These are phyloP conservation scores for Alternaria postmessia DNA, from an alignment of 2,329 filamentous ascomycete genomes.

Conservation along the genomic window DNA sequence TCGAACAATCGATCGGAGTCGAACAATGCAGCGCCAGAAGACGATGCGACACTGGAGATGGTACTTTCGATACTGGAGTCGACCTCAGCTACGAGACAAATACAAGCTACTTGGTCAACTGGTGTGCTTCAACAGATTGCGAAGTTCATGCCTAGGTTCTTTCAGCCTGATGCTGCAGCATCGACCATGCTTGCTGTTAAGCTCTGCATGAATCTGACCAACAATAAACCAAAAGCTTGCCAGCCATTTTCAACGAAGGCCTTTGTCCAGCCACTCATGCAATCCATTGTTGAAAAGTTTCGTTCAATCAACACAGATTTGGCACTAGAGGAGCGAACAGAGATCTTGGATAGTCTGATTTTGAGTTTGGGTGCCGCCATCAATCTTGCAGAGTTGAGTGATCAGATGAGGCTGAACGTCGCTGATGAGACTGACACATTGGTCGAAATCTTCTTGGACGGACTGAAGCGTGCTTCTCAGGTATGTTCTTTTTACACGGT, in stretches of 20 bases:
- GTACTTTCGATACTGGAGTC: slow-evolving; percentile 64
- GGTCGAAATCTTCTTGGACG: slow-evolving; percentile 71
- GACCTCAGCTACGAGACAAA: slow-evolving; percentile 54
- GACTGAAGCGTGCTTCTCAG: slow-evolving; percentile 70
- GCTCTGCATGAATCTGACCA: slow-evolving; percentile 84
- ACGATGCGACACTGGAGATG: slow-evolving; percentile 46
- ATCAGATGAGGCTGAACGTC: slow-evolving; percentile 58
- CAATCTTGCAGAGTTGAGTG: slow-evolving; percentile 83
- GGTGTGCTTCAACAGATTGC: slow-evolving; percentile 63
- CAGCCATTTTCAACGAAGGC: slow-evolving; percentile 67
- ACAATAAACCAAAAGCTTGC: slow-evolving; percentile 76
- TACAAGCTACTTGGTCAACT: slow-evolving; percentile 46
- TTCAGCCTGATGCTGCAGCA: slow-evolving; percentile 24
- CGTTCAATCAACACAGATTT: slow-evolving; percentile 29
- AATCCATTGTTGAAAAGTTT: slow-evolving; percentile 40
- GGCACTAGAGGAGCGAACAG: slow-evolving; percentile 62
- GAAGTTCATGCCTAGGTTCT: slow-evolving; percentile 51
- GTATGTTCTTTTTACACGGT: slow-evolving; percentile 58
- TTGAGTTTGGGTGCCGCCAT: slow-evolving; percentile 83
- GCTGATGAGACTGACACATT: slow-evolving; percentile 63
- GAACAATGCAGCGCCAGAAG: slow-evolving; percentile 26
- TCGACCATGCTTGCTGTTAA: slow-evolving; percentile 64
- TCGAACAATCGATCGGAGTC: slow-evolving; percentile 26
- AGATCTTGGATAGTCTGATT: slow-evolving; percentile 72
- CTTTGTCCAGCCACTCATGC: slow-evolving; percentile 57